phyloP scores from a whole-genome alignment of 352 stramenopile genomes.

The Phytophthora palmivora region DNA sequence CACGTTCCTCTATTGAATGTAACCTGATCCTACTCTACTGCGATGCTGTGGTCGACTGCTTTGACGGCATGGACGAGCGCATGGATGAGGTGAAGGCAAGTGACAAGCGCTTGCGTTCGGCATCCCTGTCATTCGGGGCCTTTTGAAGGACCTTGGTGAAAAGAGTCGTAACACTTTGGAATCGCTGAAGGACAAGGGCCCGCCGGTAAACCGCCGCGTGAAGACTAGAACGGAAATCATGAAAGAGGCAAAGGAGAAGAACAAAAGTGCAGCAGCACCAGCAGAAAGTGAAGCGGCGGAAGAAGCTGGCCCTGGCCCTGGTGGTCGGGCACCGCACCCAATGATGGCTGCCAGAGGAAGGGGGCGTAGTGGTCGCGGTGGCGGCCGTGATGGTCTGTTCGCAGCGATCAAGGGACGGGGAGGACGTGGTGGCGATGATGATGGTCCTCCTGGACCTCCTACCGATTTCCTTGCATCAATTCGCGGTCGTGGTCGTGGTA shows the following conservation, averaged over 20 bases:
- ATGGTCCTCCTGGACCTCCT: constrained; percentile 44
- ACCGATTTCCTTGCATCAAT: constrained; percentile 66
- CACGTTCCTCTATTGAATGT: constrained; percentile 80
- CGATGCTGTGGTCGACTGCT: constrained; percentile 74
- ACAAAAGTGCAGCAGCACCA: constrained; percentile 36
- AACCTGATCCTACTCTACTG: constrained; percentile 65
- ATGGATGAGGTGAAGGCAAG: constrained; percentile 86
- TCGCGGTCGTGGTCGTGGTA: constrained; percentile 55
- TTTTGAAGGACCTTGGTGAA: constrained; percentile 72
- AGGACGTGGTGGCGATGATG: constrained; percentile 48
- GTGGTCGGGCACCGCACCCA: constrained; percentile 49
- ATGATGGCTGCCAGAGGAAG: constrained; percentile 53
- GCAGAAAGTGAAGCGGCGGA: constrained; percentile 55
- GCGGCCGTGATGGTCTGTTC: constrained; percentile 62
- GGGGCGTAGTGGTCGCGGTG: constrained; percentile 36
- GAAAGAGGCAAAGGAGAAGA: constrained; percentile 90
- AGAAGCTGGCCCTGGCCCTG: constrained; percentile 29
- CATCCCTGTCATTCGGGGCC: constrained; percentile 66
- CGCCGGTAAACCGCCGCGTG: constrained; percentile 55
- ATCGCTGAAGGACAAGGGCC: constrained; percentile 75
- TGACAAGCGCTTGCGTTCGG: constrained; percentile 80
- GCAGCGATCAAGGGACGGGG: constrained; percentile 61
- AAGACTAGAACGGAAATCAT: constrained; percentile 80
- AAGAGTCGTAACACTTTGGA: constrained; percentile 62
- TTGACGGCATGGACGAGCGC: constrained; percentile 81